Evolutionary conservation across 1,284 basidiomycete genomes (phyloP).

Genomic region (Trametes polyzona): DNA sequence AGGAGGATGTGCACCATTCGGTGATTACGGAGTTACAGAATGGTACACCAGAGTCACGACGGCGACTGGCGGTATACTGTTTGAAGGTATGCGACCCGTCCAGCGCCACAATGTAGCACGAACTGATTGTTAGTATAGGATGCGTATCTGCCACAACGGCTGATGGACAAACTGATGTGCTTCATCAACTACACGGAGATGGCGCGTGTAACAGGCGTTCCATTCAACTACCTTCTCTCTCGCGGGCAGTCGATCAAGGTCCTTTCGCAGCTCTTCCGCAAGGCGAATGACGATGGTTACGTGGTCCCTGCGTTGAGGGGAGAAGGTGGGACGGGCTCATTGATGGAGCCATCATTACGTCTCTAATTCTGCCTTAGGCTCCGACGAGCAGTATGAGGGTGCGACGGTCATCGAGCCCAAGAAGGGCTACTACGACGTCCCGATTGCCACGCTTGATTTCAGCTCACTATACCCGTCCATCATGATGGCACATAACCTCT

Average conservation of each 20-base stretch:
- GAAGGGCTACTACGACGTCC: slow-evolving; percentile 92
- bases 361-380: slow-evolving; percentile 47
- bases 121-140: slow-evolving; percentile 59
- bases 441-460: slow-evolving; percentile 96
- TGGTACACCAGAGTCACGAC: slow-evolving; percentile 87
- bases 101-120: not conserved
- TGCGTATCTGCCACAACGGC: slow-evolving; percentile 91
- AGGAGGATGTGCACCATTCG: slow-evolving; percentile 96
- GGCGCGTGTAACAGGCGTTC: slow-evolving; percentile 96
- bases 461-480: slow-evolving; percentile 97
- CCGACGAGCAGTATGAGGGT: slow-evolving; percentile 95
- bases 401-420: slow-evolving; percentile 96
- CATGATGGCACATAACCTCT: slow-evolving; percentile 99
- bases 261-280: slow-evolving; percentile 89
- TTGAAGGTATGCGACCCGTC: slow-evolving; percentile 69
- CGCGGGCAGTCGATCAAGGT: slow-evolving; percentile 97
- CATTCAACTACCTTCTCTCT: slow-evolving; percentile 91
- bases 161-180: slow-evolving; percentile 97
- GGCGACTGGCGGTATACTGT: slow-evolving; percentile 93
- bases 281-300: slow-evolving; percentile 88
- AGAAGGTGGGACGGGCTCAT: slow-evolving; percentile 59
- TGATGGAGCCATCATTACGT: not conserved
- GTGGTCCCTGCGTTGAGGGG: slow-evolving; percentile 82
- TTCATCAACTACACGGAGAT: slow-evolving; percentile 97
- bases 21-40: slow-evolving; percentile 97